Base-by-base conservation (phyloP, 2,329 filamentous ascomycete species). In the Ceratocystis eucalypticola region DNA sequence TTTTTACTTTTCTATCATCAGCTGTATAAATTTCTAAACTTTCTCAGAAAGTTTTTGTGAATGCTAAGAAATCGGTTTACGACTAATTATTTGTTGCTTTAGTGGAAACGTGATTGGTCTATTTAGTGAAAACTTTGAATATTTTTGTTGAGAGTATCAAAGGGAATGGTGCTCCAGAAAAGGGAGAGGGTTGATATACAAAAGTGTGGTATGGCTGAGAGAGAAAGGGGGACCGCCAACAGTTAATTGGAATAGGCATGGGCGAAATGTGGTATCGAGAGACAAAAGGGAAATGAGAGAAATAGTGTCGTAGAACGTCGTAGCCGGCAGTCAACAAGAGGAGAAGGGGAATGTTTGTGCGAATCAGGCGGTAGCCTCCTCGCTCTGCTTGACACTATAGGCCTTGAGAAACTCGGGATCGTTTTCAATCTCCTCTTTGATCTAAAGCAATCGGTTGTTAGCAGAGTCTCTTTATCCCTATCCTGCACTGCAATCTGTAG, bases 391-490 rank as follows among this genome's bases (percentile, higher is more conserved):
- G 65, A 85, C 81, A 70, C 81, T 84, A 75, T 89, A 94, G 48
- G 87, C 82, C 70, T 83, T 84, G 72, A 99, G 81, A 77, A 96
- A 97, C 55, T 91, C 86, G 0, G 86, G 81, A 73, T 96, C 84
- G 72, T 86, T 91, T 69, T 88, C 85, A 64, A 97, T 82, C 75
- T 97, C 94, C 75, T 99, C 94, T 77, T 95, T 96, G 73, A 96
- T 86, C 92, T 96, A 41, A 15, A 50, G 41, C n/a, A 33, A 65
- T 28, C 6, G 2, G 5, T 44, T n/a, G 55, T 67, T 68, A 65
- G 30, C 45, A 61, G 15, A 8, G 12, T 30, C 20, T 59, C 25
- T 37, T 30, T n/a, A 7, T 25, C 20, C 12, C 8, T 0, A 15
- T 17, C 8, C 12, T 33, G 12, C 20, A 15, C 37, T 41, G 2